These are phyloP conservation scores for Oropetium thomaeum DNA, from an alignment of 176 grass and related monocot species.

Conservation along the genomic window DNA sequence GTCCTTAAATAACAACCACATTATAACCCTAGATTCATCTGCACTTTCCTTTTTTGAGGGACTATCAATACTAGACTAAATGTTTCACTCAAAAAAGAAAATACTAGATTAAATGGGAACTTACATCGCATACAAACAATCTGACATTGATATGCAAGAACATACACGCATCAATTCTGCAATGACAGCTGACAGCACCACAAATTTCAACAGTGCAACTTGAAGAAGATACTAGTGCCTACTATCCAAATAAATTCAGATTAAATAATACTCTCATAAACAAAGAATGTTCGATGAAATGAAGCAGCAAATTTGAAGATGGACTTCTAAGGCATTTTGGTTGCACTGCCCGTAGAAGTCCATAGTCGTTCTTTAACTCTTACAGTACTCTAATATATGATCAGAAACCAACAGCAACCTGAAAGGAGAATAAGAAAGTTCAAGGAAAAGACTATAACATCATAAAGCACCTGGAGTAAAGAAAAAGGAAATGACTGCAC, in stretches of 20 bases:
- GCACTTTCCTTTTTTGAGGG: background rate
- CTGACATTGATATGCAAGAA: background rate
- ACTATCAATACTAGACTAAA: background rate
- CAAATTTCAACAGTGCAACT: background rate
- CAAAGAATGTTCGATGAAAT: slow-evolving; percentile 8
- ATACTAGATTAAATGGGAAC: background rate
- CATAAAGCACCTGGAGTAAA: background rate
- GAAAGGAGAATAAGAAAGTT: slow-evolving; percentile 9
- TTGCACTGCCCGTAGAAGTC: background rate
- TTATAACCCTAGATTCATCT: background rate
- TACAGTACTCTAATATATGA: slow-evolving; percentile 9
- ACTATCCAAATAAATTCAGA: background rate
- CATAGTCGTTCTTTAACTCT: background rate
- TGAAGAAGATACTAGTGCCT: background rate
- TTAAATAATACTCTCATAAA: background rate
- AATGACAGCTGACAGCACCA: background rate
- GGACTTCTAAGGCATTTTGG: background rate
- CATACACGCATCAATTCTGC: background rate
- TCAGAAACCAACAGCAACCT: slow-evolving; percentile 33
- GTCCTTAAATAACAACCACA: background rate
- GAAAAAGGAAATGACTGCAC: background rate
- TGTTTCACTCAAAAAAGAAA: no score
- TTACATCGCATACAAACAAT: background rate
- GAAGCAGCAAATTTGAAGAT: background rate
- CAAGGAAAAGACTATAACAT: background rate